These are phyloP conservation scores for Dalbergia cultrata DNA, from an alignment of 306 rosid genomes.

Conservation along the genomic window DNA sequence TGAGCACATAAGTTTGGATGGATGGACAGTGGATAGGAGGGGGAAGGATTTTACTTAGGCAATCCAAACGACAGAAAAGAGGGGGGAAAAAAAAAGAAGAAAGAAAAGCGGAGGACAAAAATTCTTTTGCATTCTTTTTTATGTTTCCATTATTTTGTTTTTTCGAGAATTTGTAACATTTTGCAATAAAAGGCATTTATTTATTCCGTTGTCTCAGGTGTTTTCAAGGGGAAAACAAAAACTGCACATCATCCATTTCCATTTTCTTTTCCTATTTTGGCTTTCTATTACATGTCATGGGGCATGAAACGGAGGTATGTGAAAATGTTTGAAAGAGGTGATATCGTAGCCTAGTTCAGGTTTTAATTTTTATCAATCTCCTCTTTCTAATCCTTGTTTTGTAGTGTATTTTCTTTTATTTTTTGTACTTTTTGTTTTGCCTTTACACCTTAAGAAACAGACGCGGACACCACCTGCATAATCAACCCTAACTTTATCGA, in stretches of 20 bases:
- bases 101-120: slow-evolving; percentile 6
- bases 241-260: neutral
- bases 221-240: slow-evolving; percentile 12
- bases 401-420: neutral
- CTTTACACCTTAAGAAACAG: neutral
- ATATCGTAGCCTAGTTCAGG: neutral
- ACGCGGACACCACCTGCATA: neutral
- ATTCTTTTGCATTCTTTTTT: slow-evolving; percentile 70
- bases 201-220: slow-evolving; percentile 47
- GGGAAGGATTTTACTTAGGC: slow-evolving; percentile 43
- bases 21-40: slow-evolving; percentile 36
- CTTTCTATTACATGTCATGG: neutral
- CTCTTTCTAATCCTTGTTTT: neutral
- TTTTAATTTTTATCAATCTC: neutral
- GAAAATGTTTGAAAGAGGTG: neutral
- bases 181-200: slow-evolving; percentile 65
- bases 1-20: neutral
- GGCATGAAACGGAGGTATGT: neutral
- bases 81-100: too few species aligned
- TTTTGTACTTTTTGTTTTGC: neutral
- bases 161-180: slow-evolving; percentile 34
- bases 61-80: slow-evolving; percentile 23
- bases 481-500: neutral
- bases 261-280: neutral
- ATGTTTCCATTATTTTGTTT: slow-evolving; percentile 56